phyloP scores from a whole-genome alignment of 2,329 filamentous ascomycete genomes.

The Septoria linicola region DNA sequence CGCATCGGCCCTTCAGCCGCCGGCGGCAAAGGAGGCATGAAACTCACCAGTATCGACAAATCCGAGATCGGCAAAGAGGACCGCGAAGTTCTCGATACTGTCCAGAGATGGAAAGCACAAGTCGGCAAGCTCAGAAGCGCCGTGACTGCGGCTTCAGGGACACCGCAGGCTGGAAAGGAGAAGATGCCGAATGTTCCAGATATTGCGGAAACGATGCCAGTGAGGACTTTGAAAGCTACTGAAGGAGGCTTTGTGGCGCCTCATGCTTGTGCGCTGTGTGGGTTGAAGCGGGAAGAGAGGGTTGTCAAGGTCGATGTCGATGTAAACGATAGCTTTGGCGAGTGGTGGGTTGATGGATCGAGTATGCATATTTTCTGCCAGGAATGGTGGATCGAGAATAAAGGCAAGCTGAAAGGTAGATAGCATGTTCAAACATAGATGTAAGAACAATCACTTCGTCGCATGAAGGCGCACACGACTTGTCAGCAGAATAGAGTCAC shows the following conservation, averaged over 20 bases:
- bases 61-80: slow-evolving; percentile 80
- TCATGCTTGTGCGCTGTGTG: slow-evolving; percentile 80
- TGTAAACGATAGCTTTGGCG: slow-evolving; percentile 87
- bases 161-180: slow-evolving; percentile 34
- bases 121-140: slow-evolving; percentile 72
- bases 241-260: slow-evolving; percentile 71
- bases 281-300: slow-evolving; percentile 82
- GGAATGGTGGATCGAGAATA: slow-evolving; percentile 82
- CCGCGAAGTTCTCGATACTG: slow-evolving; percentile 75
- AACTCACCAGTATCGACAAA: slow-evolving; percentile 81
- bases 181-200: slow-evolving; percentile 59
- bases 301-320: slow-evolving; percentile 71
- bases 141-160: slow-evolving; percentile 60
- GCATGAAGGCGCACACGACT: too few species aligned
- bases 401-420: slow-evolving; percentile 57
- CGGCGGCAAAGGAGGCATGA: slow-evolving; percentile 79
- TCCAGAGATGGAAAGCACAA: slow-evolving; percentile 71
- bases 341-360: slow-evolving; percentile 84
- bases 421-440: slow-evolving; percentile 3
- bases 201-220: slow-evolving; percentile 65
- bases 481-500: too few species aligned
- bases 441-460: too few species aligned
- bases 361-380: slow-evolving; percentile 61
- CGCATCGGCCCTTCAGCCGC: slow-evolving; percentile 73
- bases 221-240: slow-evolving; percentile 60